phyloP scores from a whole-genome alignment of 371 early-diverging fungal species.

The Rhizopus delemar region DNA sequence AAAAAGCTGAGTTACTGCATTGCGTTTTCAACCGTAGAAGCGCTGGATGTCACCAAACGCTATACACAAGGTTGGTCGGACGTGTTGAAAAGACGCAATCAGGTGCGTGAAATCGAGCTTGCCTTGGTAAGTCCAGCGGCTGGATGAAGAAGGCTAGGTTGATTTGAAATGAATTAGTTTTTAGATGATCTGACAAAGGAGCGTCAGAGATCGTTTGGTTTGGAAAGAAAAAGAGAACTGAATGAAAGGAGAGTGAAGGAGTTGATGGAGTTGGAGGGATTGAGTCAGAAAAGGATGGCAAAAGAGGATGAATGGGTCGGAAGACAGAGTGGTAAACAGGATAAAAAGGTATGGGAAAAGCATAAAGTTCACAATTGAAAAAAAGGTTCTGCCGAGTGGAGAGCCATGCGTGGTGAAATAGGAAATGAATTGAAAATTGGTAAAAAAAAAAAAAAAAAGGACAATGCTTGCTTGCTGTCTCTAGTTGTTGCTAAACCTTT shows the following conservation, averaged over 20 bases:
- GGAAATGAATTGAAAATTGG: constrained; percentile 4
- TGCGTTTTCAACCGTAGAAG: constrained; percentile 58
- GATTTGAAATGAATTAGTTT: constrained; percentile 1
- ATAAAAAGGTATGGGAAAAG: not conserved
- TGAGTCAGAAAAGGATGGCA: constrained; percentile 19
- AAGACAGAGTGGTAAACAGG: constrained; percentile 50
- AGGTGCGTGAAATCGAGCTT: constrained; percentile 53
- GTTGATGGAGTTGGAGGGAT: constrained; percentile 41
- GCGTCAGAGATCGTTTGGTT: constrained; percentile 16
- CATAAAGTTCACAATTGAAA: not conserved
- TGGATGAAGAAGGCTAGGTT: not conserved
- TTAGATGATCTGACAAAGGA: constrained; percentile 16
- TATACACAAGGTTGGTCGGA: constrained; percentile 52
- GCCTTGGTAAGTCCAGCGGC: constrained; percentile 23
- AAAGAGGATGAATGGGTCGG: constrained; percentile 46
- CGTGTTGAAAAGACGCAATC: constrained; percentile 49
- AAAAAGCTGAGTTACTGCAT: constrained; percentile 68
- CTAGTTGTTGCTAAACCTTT: not conserved
- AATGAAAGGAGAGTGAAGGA: constrained; percentile 39
- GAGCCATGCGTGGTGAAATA: constrained; percentile 47
- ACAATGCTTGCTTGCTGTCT: too few relatives aligned
- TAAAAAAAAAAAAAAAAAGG: not conserved
- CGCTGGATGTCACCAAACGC: constrained; percentile 64
- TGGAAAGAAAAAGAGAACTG: constrained; percentile 8
- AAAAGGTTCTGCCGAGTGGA: constrained; percentile 54